Percentiles rank a stretch among this genome's conserved stretches.
These are phyloP conservation scores for Chlamydomonas schloesseri DNA, from an alignment of 139 green algal genomes.

Conservation along the genomic window DNA sequence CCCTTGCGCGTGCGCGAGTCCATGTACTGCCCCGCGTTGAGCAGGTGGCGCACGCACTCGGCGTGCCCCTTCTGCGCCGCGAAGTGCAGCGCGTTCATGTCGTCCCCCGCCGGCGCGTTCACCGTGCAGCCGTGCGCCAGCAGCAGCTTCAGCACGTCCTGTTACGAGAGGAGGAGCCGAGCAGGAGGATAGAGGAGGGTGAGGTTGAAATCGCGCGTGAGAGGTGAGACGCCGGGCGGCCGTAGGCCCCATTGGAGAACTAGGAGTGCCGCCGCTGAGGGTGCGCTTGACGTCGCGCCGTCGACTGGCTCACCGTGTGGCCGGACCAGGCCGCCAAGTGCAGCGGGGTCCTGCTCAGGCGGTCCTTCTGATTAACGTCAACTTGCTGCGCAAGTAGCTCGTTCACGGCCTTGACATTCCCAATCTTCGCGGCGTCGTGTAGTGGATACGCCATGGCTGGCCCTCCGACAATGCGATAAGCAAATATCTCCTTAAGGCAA, in stretches of 20 bases:
- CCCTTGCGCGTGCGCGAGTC: conserved; percentile 82
- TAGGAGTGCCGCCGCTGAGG: too few species aligned
- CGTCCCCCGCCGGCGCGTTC: conserved; percentile 66
- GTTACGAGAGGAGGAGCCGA: background rate
- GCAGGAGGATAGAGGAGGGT: background rate
- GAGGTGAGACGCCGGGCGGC: too few species aligned
- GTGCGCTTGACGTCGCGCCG: too few species aligned
- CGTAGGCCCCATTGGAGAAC: too few species aligned
- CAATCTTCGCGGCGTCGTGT: conserved; percentile 65
- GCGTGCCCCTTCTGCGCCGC: conserved; percentile 75
- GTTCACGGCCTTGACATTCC: conserved; percentile 53
- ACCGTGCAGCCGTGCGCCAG: conserved; percentile 62
- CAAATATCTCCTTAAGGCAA: too few species aligned
- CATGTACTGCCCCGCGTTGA: conserved; percentile 70
- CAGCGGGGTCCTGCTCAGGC: conserved; percentile 74
- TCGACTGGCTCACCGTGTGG: conserved; percentile 59
- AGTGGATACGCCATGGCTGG: conserved; percentile 11
- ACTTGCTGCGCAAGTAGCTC: conserved; percentile 48
- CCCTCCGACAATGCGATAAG: too few species aligned
- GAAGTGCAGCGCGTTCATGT: conserved; percentile 87
- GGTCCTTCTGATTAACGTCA: conserved; percentile 63
- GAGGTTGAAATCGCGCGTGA: background rate
- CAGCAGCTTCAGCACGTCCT: conserved; percentile 75
- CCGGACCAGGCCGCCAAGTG: conserved; percentile 86
- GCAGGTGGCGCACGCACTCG: conserved; percentile 59